A percentile compares a stretch with the other conserved stretches of the same genome.
Evolutionary conservation across 345 rosid species (phyloP).

Genomic region (Laguncularia racemosa): DNA sequence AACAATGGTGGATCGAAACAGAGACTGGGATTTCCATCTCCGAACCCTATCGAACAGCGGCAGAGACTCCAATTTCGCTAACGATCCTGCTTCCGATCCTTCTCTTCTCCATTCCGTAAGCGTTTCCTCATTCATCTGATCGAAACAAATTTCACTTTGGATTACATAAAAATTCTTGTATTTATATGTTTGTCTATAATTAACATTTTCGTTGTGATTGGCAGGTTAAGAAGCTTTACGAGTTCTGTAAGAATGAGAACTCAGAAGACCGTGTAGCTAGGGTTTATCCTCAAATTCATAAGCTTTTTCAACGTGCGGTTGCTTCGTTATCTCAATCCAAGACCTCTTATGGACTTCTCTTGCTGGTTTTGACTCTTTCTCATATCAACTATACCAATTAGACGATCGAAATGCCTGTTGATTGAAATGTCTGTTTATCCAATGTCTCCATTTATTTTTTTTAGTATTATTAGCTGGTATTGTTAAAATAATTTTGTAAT

Average conservation of each 20-base stretch:
- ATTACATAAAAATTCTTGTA: not conserved
- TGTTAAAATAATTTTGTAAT: no score
- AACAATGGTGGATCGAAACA: constrained; percentile 42
- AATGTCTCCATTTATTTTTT: not conserved
- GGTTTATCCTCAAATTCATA: constrained; percentile 70
- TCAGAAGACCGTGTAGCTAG: constrained; percentile 86
- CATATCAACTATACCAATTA: not conserved
- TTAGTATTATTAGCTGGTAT: no score
- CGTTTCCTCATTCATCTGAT: not conserved
- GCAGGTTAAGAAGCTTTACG: constrained; percentile 69
- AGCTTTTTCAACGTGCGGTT: constrained; percentile 83
- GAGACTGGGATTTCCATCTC: constrained; percentile 73
- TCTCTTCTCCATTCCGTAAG: constrained; percentile 64
- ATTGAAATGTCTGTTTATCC: not conserved
- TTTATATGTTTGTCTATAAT: not conserved
- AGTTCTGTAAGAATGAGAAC: constrained; percentile 58
- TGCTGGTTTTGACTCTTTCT: constrained; percentile 38
- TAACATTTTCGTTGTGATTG: not conserved
- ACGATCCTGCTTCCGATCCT: constrained; percentile 84
- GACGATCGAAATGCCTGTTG: no score
- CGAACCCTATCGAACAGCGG: constrained; percentile 59
- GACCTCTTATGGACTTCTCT: constrained; percentile 65
- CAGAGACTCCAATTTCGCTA: constrained; percentile 57
- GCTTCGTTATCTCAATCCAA: constrained; percentile 66
- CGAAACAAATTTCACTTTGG: not conserved